These are phyloP conservation scores for Hymenoscyphus albidus DNA, from an alignment of 2,329 filamentous ascomycete genomes.

Conservation along the genomic window DNA sequence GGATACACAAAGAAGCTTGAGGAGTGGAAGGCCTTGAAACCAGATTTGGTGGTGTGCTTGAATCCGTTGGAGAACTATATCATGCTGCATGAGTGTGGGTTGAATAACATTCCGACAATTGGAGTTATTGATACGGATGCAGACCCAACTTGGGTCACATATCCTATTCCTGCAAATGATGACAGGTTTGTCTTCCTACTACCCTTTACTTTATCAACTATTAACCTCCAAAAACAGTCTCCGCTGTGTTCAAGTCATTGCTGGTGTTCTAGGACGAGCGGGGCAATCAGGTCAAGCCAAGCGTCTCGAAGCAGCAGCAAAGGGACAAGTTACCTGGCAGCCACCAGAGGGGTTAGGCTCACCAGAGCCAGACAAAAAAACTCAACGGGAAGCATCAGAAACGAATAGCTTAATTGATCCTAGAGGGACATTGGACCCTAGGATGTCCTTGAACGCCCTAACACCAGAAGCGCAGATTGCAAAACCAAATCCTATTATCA, in stretches of 20 bases:
- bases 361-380: constrained; percentile 18
- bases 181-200: constrained; percentile 61
- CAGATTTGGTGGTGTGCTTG: constrained; percentile 86
- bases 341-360: constrained; percentile 35
- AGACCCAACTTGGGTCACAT: constrained; percentile 91
- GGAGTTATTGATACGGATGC: constrained; percentile 92
- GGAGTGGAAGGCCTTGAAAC: constrained; percentile 65
- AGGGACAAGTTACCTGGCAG: constrained; percentile 61
- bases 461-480: neutral
- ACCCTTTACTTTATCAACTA: constrained; percentile 1
- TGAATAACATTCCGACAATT: constrained; percentile 87
- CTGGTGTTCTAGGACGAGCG: constrained; percentile 78
- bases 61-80: constrained; percentile 93
- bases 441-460: neutral
- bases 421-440: neutral
- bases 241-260: constrained; percentile 75
- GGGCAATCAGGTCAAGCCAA: constrained; percentile 71
- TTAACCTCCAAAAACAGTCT: constrained; percentile 53
- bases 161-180: constrained; percentile 94
- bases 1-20: constrained; percentile 65
- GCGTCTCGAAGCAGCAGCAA: constrained; percentile 58
- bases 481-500: neutral
- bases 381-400: neutral
- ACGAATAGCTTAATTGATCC: neutral
- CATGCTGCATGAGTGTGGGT: constrained; percentile 83